A percentile compares a stretch with the other conserved stretches of the same genome.
phyloP scores from a whole-genome alignment of 441 rosid genomes.

The Arabidopsis hybrid region DNA sequence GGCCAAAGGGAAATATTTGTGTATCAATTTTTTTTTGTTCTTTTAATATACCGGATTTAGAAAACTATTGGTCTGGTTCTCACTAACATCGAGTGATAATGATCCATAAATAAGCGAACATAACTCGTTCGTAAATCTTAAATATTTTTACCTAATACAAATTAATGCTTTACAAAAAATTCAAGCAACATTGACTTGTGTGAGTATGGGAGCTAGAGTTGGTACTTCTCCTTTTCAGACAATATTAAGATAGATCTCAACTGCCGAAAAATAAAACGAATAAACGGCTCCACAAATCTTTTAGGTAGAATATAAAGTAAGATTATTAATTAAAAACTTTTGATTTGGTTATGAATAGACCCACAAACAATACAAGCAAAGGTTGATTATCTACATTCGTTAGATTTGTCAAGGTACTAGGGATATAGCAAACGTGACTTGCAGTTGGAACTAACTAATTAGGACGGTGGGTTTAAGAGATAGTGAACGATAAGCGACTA shows the following conservation, averaged over 20 bases:
- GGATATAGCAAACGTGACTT: conserved; percentile 15
- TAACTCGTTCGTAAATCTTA: conserved; percentile 1
- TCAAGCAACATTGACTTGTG: conserved; percentile 33
- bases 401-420: not conserved
- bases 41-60: not conserved
- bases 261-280: conserved; percentile 24
- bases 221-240: conserved; percentile 36
- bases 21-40: not conserved
- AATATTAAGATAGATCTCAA: conserved; percentile 33
- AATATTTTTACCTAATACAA: not conserved
- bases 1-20: not conserved
- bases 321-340: too few species aligned
- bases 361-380: conserved; percentile 1
- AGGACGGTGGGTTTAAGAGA: conserved; percentile 29
- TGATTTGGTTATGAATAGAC: not conserved
- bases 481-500: conserved; percentile 7
- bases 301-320: not conserved
- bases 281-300: conserved; percentile 18
- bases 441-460: conserved; percentile 30
- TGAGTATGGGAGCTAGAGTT: conserved; percentile 29
- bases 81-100: not conserved
- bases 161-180: not conserved
- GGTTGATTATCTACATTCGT: conserved; percentile 5
- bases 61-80: not conserved
- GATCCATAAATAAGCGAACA: conserved; percentile 10